A percentile compares a stretch with the other conserved stretches of the same genome.
Evolutionary conservation across 345 rosid species (phyloP).

Genomic region (Rubroshorea leprosula): DNA sequence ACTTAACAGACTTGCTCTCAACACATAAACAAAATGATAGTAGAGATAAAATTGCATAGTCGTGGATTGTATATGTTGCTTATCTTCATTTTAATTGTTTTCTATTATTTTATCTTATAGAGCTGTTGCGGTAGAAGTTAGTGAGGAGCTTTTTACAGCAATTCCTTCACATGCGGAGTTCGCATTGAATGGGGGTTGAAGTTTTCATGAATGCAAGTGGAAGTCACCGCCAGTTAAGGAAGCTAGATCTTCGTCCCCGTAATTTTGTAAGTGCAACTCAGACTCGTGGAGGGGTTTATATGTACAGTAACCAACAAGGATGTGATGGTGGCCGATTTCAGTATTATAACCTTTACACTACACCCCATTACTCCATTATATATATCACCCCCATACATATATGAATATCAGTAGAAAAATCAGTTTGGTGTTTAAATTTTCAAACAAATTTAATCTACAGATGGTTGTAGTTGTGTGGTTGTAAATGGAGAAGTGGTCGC

Average conservation of each 20-base stretch:
- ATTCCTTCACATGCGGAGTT: conserved; percentile 89
- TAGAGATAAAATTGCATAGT: too few species aligned
- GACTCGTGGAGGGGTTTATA: conserved; percentile 84
- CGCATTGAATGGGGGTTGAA: conserved; percentile 89
- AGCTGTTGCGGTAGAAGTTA: conserved; percentile 90
- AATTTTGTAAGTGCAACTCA: conserved; percentile 79
- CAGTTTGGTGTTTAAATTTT: too few species aligned
- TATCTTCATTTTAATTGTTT: too few species aligned
- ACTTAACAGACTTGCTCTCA: too few species aligned
- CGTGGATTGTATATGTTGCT: too few species aligned
- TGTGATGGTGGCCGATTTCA: conserved; percentile 94
- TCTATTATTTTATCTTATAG: conserved; percentile 29
- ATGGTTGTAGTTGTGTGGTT: conserved; percentile 83
- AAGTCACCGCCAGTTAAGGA: conserved; percentile 84
- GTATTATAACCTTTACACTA: conserved; percentile 47
- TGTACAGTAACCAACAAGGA: conserved; percentile 97
- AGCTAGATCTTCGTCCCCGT: conserved; percentile 67
- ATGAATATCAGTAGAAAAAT: too few species aligned
- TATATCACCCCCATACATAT: not conserved
- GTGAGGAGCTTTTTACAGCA: conserved; percentile 86
- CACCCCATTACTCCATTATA: not conserved
- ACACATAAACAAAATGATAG: too few species aligned
- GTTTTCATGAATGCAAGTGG: conserved; percentile 98
- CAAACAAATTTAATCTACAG: conserved; percentile 25
- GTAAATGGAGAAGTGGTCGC: conserved; percentile 83